phyloP scores from a whole-genome alignment of 2,329 filamentous ascomycete genomes.

The Botrytis hyacinthi region DNA sequence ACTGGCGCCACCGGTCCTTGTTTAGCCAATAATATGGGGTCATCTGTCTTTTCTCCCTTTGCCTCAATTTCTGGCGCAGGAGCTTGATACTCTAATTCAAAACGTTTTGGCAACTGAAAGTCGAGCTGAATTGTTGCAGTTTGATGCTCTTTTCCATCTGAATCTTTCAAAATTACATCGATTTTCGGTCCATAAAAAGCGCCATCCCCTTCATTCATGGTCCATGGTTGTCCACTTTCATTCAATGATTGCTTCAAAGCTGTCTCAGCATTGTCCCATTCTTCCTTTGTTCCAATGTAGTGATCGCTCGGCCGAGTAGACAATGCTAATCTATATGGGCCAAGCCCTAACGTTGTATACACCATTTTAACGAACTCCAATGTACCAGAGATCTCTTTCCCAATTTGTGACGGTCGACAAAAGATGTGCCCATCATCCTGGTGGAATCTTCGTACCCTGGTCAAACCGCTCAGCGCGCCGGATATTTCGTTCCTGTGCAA shows the following conservation, averaged over 20 bases:
- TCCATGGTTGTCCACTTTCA: conserved; percentile 65
- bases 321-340: conserved; percentile 70
- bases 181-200: conserved; percentile 94
- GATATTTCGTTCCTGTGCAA: conserved; percentile 86
- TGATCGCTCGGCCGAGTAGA: conserved; percentile 76
- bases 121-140: conserved; percentile 87
- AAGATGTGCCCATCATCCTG: conserved; percentile 93
- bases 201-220: conserved; percentile 75
- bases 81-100: conserved; percentile 71
- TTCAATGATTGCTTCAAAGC: conserved; percentile 64
- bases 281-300: conserved; percentile 71
- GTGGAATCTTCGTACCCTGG: conserved; percentile 81
- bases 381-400: conserved; percentile 69
- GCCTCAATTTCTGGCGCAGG: conserved; percentile 63
- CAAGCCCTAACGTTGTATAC: conserved; percentile 68
- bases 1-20: conserved; percentile 67
- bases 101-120: conserved; percentile 83
- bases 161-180: conserved; percentile 77
- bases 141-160: conserved; percentile 82
- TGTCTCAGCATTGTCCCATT: conserved; percentile 67
- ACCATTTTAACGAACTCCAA: conserved; percentile 72
- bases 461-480: conserved; percentile 76
- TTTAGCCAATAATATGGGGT: conserved; percentile 48
- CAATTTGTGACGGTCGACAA: conserved; percentile 73
- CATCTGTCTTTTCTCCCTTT: conserved; percentile 49